These are phyloP conservation scores for Nemania serpens DNA, from an alignment of 2,329 filamentous ascomycete species.

Conservation along the genomic window DNA sequence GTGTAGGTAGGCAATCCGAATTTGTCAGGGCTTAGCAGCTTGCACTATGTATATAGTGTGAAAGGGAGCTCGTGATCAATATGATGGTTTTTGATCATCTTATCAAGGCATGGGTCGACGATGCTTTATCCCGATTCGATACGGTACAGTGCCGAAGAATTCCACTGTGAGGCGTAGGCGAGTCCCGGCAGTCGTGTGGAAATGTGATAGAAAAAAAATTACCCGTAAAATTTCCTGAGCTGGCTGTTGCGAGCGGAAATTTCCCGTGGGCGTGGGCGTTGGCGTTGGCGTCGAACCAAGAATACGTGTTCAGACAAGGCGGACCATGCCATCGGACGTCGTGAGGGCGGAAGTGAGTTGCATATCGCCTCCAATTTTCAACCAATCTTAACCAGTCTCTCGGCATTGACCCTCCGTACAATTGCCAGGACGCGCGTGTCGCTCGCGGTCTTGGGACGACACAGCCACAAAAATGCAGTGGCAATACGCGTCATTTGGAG, in stretches of 20 bases:
- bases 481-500: constrained; percentile 5
- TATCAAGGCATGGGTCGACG: not conserved
- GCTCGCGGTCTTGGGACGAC: not conserved
- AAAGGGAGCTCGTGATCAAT: not conserved
- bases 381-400: constrained; percentile 12
- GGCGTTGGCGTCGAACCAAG: constrained; percentile 8
- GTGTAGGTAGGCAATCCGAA: constrained; percentile 1
- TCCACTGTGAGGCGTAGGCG: not conserved
- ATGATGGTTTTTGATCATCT: not conserved
- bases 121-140: not conserved
- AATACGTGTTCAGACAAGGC: not conserved
- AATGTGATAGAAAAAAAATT: not conserved
- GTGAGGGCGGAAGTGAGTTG: constrained; percentile 12
- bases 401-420: constrained; percentile 4
- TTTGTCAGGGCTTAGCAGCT: not conserved
- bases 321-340: not conserved
- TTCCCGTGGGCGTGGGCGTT: not conserved
- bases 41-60: not conserved
- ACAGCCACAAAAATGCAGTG: constrained; percentile 13
- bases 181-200: constrained; percentile 2
- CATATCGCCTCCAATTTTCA: constrained; percentile 11
- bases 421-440: constrained; percentile 5
- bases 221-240: not conserved
- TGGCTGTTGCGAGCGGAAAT: not conserved
- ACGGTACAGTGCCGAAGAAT: not conserved